These are phyloP conservation scores for Butyriboletus loyo DNA, from an alignment of 768 basidiomycete genomes.

Conservation along the genomic window DNA sequence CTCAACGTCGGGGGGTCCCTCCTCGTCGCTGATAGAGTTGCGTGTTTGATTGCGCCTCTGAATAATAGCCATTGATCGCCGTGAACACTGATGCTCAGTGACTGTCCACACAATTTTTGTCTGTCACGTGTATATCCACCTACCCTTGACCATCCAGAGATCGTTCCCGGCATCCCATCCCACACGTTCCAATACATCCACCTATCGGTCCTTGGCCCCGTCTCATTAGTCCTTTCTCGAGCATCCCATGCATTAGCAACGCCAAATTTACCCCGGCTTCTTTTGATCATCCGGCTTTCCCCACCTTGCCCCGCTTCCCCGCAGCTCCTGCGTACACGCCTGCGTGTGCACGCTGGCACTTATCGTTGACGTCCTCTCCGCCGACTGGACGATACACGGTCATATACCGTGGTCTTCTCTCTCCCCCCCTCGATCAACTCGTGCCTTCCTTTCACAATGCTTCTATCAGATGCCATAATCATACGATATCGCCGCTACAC, in stretches of 20 bases:
- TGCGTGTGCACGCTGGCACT: neutral
- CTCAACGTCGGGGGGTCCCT: neutral
- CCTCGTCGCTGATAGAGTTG: neutral
- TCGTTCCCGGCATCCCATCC: neutral
- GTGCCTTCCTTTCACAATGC: constrained; percentile 24
- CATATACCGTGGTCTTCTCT: constrained; percentile 5
- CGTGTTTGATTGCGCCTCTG: neutral
- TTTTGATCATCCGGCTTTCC: constrained; percentile 6
- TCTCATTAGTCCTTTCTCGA: constrained; percentile 7
- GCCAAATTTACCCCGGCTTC: constrained; percentile 3
- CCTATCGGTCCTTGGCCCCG: neutral
- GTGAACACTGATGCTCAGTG: neutral
- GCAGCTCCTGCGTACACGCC: constrained; percentile 6
- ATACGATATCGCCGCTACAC: constrained; percentile 16
- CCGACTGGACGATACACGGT: constrained; percentile 9
- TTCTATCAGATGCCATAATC: constrained; percentile 18
- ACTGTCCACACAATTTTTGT: neutral
- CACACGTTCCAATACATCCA: neutral
- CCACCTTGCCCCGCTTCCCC: constrained; percentile 29
- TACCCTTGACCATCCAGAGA: neutral
- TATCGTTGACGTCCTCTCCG: neutral
- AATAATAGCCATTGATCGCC: neutral
- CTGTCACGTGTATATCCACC: neutral
- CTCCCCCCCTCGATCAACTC: constrained; percentile 12
- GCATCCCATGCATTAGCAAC: neutral